phyloP scores from a whole-genome alignment of 2,329 filamentous ascomycete species.

The Alternaria rosae region DNA sequence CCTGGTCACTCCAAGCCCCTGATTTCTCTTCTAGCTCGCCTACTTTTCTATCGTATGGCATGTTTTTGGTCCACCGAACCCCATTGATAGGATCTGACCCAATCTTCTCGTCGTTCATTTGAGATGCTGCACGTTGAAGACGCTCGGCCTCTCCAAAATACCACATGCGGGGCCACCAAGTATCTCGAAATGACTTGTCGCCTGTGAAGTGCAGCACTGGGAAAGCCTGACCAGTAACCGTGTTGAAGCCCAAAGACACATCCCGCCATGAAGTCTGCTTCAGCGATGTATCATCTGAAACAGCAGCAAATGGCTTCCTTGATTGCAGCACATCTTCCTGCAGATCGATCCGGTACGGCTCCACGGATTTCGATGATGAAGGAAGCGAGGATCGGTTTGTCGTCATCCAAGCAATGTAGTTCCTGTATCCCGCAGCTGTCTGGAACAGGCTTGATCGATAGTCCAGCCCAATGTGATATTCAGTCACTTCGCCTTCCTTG shows the following conservation, averaged over 20 bases:
- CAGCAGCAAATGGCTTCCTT: not conserved
- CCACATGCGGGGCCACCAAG: constrained; percentile 3
- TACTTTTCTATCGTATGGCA: not conserved
- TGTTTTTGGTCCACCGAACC: not conserved
- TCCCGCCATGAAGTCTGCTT: not conserved
- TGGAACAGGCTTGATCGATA: constrained; percentile 1
- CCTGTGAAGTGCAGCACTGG: constrained; percentile 3
- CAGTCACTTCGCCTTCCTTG: not conserved
- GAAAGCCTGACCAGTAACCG: not conserved
- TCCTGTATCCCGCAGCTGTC: not conserved
- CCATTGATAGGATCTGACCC: not conserved
- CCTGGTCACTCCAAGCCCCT: not conserved
- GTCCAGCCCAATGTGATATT: constrained; percentile 4
- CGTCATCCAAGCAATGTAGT: constrained; percentile 1
- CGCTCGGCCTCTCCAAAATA: constrained; percentile 1
- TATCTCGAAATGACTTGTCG: constrained; percentile 1
- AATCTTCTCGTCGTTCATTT: not conserved
- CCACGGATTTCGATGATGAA: not conserved
- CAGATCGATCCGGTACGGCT: constrained; percentile 1
- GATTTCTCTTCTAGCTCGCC: not conserved
- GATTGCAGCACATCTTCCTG: not conserved
- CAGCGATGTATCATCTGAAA: not conserved
- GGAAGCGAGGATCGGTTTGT: not conserved
- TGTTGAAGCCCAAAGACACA: constrained; percentile 3
- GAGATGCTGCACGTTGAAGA: not conserved